Conservation (phyloP, 2,329 filamentous ascomycete genomes). For the Corniculantispora saksenae region DNA sequence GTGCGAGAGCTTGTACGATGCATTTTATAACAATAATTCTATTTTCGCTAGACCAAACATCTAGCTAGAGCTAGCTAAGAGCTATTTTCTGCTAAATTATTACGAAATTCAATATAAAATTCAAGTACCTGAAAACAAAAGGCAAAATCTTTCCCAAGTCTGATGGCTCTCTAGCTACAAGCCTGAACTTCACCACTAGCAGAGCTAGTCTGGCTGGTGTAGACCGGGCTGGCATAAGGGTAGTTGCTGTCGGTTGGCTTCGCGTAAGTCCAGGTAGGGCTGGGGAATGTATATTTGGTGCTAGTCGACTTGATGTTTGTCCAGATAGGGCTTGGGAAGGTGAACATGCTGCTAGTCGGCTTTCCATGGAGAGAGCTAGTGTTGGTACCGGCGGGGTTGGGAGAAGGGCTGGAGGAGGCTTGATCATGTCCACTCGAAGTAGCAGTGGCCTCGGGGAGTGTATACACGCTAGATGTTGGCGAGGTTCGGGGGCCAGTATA, state of each 20-base stretch:
- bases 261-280: too few species aligned
- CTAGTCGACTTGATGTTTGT: too few species aligned
- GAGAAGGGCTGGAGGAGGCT: too few species aligned
- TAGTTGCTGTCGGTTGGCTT: not conserved
- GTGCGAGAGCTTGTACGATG: constrained; percentile 29
- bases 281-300: too few species aligned
- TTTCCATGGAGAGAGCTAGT: too few species aligned
- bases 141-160: too few species aligned
- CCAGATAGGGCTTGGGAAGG: too few species aligned
- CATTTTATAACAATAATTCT: not conserved
- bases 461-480: not conserved
- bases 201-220: not conserved
- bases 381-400: too few species aligned
- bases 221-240: not conserved
- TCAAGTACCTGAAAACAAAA: not conserved
- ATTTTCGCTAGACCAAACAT: not conserved
- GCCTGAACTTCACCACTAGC: not conserved
- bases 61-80: not conserved
- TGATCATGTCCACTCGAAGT: too few species aligned
- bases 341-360: too few species aligned
- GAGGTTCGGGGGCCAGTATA: not conserved
- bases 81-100: not conserved
- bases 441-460: too few species aligned
- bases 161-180: not conserved
- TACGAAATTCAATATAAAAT: not conserved